A percentile compares a stretch with the other conserved stretches of the same genome.
Evolutionary conservation across 345 rosid genomes (phyloP).

Genomic region (Corymbia maculata): DNA sequence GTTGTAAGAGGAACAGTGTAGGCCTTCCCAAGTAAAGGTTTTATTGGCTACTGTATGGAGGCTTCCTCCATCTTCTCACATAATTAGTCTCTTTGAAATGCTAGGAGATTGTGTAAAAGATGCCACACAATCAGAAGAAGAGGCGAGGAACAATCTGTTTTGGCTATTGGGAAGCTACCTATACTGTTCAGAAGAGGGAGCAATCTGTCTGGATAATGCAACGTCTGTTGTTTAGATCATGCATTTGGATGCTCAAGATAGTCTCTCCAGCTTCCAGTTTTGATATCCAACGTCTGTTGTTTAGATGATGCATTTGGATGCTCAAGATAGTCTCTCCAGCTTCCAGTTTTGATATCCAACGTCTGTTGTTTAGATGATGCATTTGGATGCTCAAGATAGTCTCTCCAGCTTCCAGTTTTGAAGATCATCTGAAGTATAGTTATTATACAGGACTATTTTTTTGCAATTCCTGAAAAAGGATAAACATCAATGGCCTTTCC

Average conservation of each 20-base stretch:
- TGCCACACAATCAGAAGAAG: background rate
- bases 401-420: constrained; percentile 19
- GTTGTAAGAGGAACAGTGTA: too few relatives aligned
- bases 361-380: constrained; percentile 46
- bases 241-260: constrained; percentile 25
- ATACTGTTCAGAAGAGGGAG: constrained; percentile 65
- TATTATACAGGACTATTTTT: constrained; percentile 27
- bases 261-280: constrained; percentile 19
- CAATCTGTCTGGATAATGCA: constrained; percentile 56
- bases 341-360: constrained; percentile 21
- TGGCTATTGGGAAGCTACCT: constrained; percentile 70
- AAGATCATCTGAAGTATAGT: constrained; percentile 56
- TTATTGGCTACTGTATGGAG: too few relatives aligned
- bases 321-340: constrained; percentile 14
- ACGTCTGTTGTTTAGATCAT: constrained; percentile 39
- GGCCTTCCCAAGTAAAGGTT: too few relatives aligned
- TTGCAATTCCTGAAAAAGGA: constrained; percentile 24
- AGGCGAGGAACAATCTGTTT: constrained; percentile 4
- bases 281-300: too few relatives aligned
- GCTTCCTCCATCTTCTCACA: too few relatives aligned
- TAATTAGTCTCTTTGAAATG: too few relatives aligned
- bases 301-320: constrained; percentile 40
- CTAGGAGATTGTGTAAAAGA: background rate
- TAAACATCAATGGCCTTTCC: constrained; percentile 17
- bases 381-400: constrained; percentile 20